A percentile compares a stretch with the other conserved stretches of the same genome.
Evolutionary conservation across 2,329 filamentous ascomycete genomes (phyloP).

Genomic region (Cercospora sp.): DNA sequence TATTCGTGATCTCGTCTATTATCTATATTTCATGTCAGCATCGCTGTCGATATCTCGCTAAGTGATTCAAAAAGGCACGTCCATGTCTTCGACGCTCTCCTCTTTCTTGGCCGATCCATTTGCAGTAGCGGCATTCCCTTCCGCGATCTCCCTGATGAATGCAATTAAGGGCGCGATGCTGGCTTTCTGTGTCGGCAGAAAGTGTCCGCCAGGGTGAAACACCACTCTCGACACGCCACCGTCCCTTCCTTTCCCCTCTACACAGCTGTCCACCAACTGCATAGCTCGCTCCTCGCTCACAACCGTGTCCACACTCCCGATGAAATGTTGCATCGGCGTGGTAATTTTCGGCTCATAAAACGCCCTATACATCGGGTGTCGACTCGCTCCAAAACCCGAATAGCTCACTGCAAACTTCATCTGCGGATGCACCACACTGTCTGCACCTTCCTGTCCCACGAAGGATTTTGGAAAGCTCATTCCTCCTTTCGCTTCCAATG

Average conservation of each 20-base stretch:
- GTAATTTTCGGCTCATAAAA: conserved; percentile 73
- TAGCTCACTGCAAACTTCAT: conserved; percentile 74
- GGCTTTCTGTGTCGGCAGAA: conserved; percentile 76
- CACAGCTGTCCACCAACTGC: conserved; percentile 66
- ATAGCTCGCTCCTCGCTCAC: conserved; percentile 75
- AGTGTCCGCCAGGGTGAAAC: conserved; percentile 85
- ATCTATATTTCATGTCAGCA: not conserved
- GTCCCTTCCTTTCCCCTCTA: conserved; percentile 44
- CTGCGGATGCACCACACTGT: conserved; percentile 50
- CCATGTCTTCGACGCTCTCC: conserved; percentile 66
- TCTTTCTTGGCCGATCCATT: conserved; percentile 43
- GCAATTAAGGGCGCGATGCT: conserved; percentile 73
- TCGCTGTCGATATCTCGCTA: not conserved
- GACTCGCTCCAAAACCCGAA: conserved; percentile 70
- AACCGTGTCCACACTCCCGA: conserved; percentile 82
- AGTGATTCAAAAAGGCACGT: conserved; percentile 58
- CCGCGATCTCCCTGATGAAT: conserved; percentile 59
- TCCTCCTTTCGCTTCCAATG: conserved; percentile 41
- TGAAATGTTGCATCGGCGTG: conserved; percentile 77
- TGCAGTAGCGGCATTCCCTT: conserved; percentile 42
- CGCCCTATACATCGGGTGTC: conserved; percentile 61
- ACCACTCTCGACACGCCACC: conserved; percentile 50
- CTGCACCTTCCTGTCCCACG: conserved; percentile 37
- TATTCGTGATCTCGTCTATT: conserved; percentile 7
- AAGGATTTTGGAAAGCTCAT: conserved; percentile 57